Evolutionary conservation across 495 filamentous ascomycete species (phyloP).

Genomic region (Aspergillus avenaceus): DNA sequence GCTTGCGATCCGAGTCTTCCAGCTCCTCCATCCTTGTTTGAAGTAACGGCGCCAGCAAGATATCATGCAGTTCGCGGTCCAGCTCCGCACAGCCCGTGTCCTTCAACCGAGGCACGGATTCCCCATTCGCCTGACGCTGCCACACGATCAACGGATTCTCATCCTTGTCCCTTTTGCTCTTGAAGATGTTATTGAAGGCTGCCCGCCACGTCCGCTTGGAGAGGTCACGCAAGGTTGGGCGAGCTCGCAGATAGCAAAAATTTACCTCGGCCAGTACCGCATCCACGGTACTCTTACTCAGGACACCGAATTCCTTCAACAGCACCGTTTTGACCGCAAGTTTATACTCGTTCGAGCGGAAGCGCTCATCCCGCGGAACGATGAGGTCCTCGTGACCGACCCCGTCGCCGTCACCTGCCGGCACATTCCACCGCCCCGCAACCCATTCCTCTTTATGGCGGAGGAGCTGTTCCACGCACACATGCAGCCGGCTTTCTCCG

Average conservation of each 20-base stretch:
- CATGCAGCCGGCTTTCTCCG: slow-evolving; percentile 74
- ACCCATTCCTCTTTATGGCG: slow-evolving; percentile 73
- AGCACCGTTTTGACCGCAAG: slow-evolving; percentile 58
- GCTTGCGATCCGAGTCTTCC: slow-evolving; percentile 54
- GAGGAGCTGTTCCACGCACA: slow-evolving; percentile 80
- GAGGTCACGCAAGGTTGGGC: slow-evolving; percentile 69
- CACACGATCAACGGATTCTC: slow-evolving; percentile 63
- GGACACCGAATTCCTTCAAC: slow-evolving; percentile 74
- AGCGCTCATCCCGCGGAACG: slow-evolving; percentile 66
- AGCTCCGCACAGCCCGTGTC: slow-evolving; percentile 74
- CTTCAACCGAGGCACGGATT: slow-evolving; percentile 55
- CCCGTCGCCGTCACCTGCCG: slow-evolving; percentile 21
- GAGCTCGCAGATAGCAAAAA: slow-evolving; percentile 75
- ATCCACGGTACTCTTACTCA: slow-evolving; percentile 75
- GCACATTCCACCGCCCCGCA: slow-evolving; percentile 64
- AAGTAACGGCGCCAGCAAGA: slow-evolving; percentile 62
- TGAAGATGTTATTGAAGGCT: slow-evolving; percentile 68
- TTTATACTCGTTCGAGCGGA: slow-evolving; percentile 71
- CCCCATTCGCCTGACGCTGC: slow-evolving; percentile 47
- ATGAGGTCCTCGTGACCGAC: slow-evolving; percentile 21
- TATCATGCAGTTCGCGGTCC: slow-evolving; percentile 69
- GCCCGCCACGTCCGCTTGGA: slow-evolving; percentile 82
- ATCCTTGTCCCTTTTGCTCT: slow-evolving; percentile 55
- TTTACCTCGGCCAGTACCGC: slow-evolving; percentile 90
- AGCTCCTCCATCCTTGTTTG: slow-evolving; percentile 50